Evolutionary conservation across 495 filamentous ascomycete genomes (phyloP), one percentile per base, ranked within the genome.

Genomic region (Podospora appendiculata): DNA sequence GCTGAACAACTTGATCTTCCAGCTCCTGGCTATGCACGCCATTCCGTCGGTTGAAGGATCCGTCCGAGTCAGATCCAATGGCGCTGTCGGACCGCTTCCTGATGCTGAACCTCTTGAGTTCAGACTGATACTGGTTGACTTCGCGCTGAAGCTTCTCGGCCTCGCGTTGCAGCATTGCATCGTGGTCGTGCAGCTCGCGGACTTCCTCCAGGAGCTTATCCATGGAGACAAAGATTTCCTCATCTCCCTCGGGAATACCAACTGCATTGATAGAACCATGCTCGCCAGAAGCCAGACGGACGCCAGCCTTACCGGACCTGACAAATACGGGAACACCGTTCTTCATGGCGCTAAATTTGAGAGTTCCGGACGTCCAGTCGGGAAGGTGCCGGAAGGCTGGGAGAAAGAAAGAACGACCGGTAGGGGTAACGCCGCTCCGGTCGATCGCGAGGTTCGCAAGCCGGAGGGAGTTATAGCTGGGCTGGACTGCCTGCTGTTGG

Each of bases 141-240:
- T 76, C 70, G 10, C 70, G 59, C 53, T 76, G 72, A 9, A 78
- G 64, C 44, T 69, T 72, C 52, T 72, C 71, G 0, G 73, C 71
- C 51, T 78, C 72, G 43, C 68, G 67, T 45, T 75, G 69, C 8
- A 78, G 62, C 51, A 74, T 60, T 16, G 74, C 72, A 46, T 76
- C 70, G 53, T 78, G 74, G 41, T 78, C 73, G 47, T 75, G 72
- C 44, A 76, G 60, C 48, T 72, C 67, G 45, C 70, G 60, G 47
- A 78, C 69, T 52, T 78, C 74, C 33, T 75, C 71, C 47, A 70
- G 73, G 71, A 78, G 75, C 72, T 75, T 78, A 74, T 78, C 74
- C 63, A 76, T 59, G 10, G 73, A 75, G 25, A 75, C 73, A 48
- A 78, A 76, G 33, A 78, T 75, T 45, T 73, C 63, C 60, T 71